phyloP scores from a whole-genome alignment of 164 flowering plant species.

The Protea cynaroides region DNA sequence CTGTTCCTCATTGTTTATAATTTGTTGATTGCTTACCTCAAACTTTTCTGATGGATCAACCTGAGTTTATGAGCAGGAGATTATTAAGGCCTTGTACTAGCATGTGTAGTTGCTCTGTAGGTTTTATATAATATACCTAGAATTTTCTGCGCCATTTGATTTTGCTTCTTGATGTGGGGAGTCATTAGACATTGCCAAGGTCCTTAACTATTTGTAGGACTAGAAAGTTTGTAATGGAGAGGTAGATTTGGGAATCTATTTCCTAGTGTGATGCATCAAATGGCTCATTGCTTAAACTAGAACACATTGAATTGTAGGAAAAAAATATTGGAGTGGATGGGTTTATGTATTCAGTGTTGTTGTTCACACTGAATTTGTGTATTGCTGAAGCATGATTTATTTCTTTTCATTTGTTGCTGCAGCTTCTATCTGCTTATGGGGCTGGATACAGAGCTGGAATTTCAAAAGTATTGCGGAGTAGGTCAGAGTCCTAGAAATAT shows the following conservation, averaged over 20 bases:
- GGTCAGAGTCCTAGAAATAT: constrained; percentile 48
- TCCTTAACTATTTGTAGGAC: background rate
- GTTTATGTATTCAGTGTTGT: background rate
- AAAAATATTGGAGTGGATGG: background rate
- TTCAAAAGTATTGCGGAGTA: constrained; percentile 33
- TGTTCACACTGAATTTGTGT: background rate
- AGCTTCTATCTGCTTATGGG: constrained; percentile 33
- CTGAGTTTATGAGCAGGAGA: background rate
- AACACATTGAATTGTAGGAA: background rate
- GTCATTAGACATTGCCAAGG: background rate
- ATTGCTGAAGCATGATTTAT: background rate
- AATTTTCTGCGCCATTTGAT: background rate
- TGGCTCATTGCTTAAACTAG: background rate
- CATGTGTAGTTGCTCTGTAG: background rate
- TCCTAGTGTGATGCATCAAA: background rate
- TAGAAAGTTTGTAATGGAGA: too few relatives aligned
- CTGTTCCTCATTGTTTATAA: background rate
- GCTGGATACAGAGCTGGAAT: constrained; percentile 44
- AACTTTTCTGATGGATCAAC: background rate
- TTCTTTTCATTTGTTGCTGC: constrained; percentile 26
- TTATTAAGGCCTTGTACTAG: background rate
- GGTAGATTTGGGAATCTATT: background rate
- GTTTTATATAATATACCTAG: background rate
- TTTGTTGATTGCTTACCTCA: background rate
- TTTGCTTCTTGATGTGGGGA: background rate